Evolutionary conservation across 140 eudicot genomes (phyloP), one percentile per base, ranked within the genome.

Genomic region (Flaveria floridana): DNA sequence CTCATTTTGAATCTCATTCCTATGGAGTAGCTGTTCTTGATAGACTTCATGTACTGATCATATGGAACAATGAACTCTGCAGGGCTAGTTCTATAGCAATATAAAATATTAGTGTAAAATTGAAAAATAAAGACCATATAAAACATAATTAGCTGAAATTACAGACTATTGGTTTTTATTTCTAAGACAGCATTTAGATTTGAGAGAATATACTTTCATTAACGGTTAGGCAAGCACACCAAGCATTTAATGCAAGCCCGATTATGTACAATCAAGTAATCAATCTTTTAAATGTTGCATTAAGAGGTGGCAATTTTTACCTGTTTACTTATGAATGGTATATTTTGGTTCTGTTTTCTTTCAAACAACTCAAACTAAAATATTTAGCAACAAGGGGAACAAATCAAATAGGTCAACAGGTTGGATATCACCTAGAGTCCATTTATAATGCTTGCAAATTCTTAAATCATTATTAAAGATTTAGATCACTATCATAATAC

Each of bases 1-100:
- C 92, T 85, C 98, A 93, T 93, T 82, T 93, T 93, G 58, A 93
- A 93, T 74, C 97, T 78, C 98, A 90, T 90, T 58, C 99, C 99
- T 16, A 95, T 95, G 19, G 99, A 85, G 68, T 95, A 95, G 52
- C 85, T 89, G 81, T 79, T 87, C 81, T 95, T 95, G 13, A 82
- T 80, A 51, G 96, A 90, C 83, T 94, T 97, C 90, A 82, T 88
- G 83, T 94, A 94, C 52, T 88, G 97, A 77, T 91, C 96, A 83
- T 72, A 91, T 10, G 99, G 99, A 70, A 95, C 86, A 62, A 95
- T 88, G 73, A 95, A 95, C 88, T 95, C 97, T 62, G 99, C 81
- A 3, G 99, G 99, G 83, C 99, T 95, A 55, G 99, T 95, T 89
- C 99, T 93, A 79, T 58, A 34, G 65, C 58, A 37, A 63, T 34